These are phyloP conservation scores for Suillus subalutaceus DNA, from an alignment of 768 basidiomycete species.

Conservation along the genomic window DNA sequence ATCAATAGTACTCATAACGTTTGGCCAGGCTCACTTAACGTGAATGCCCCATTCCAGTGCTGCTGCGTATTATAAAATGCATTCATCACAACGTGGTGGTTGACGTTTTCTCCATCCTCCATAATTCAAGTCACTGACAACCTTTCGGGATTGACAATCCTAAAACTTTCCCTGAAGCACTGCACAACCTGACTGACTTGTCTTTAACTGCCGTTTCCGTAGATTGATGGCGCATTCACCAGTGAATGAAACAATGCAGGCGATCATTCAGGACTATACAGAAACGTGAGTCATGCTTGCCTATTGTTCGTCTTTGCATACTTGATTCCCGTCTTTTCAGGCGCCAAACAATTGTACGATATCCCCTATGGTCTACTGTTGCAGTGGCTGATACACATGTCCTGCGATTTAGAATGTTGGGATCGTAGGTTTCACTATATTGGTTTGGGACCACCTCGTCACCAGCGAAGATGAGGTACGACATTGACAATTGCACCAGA, in stretches of 20 bases:
- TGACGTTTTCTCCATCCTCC: no score
- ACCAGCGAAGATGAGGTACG: conserved; percentile 36
- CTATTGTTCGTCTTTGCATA: neutral
- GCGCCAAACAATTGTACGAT: neutral
- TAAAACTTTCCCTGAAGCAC: neutral
- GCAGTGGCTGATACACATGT: neutral
- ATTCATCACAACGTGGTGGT: neutral
- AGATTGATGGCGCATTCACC: neutral
- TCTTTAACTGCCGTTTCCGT: neutral
- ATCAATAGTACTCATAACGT: no score
- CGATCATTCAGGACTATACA: neutral
- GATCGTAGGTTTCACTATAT: conserved; percentile 48
- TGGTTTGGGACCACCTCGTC: conserved; percentile 46
- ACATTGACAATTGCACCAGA: neutral
- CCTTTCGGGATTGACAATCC: neutral
- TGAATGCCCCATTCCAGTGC: neutral
- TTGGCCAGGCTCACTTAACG: no score
- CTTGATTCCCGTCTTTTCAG: neutral
- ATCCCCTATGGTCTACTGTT: neutral
- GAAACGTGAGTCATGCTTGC: neutral
- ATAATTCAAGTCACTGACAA: neutral
- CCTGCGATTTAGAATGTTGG: conserved; percentile 44
- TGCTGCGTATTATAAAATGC: neutral
- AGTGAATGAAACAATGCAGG: neutral
- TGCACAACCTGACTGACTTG: no score